phyloP scores from a whole-genome alignment of 108 stramenopile genomes.

The Mediolabrus comicus region DNA sequence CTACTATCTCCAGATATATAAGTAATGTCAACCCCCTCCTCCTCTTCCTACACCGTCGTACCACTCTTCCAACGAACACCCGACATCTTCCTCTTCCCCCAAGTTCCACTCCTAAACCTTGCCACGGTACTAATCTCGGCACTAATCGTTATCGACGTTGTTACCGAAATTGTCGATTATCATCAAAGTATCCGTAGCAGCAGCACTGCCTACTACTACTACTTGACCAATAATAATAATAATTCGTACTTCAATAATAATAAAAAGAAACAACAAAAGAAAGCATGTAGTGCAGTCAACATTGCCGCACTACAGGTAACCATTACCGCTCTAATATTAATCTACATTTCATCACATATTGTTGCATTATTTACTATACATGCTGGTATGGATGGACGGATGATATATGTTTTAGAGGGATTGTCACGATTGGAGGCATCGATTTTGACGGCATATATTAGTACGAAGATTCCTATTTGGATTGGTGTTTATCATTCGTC shows the following conservation, averaged over 20 bases:
- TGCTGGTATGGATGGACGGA: background rate
- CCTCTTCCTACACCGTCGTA: too few relatives aligned
- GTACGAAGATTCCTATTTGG: background rate
- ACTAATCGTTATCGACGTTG: background rate
- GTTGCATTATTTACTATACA: background rate
- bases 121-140: background rate
- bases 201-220: too few relatives aligned
- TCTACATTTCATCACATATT: background rate
- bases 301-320: background rate
- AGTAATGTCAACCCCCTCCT: too few relatives aligned
- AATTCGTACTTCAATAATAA: background rate
- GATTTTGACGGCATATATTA: background rate
- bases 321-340: background rate
- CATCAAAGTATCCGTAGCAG: too few relatives aligned
- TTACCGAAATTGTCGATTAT: background rate
- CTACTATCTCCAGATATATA: too few relatives aligned
- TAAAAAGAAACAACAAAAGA: background rate
- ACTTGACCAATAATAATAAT: background rate
- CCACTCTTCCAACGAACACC: background rate
- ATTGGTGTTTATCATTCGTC: conserved; percentile 5
- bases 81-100: background rate
- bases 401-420: background rate
- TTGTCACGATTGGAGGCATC: background rate
- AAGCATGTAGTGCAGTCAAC: background rate
- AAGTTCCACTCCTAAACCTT: background rate